Evolutionary conservation across 306 rosid genomes (phyloP), one percentile per base, ranked within the genome.

Genomic region (Glycine soja): DNA sequence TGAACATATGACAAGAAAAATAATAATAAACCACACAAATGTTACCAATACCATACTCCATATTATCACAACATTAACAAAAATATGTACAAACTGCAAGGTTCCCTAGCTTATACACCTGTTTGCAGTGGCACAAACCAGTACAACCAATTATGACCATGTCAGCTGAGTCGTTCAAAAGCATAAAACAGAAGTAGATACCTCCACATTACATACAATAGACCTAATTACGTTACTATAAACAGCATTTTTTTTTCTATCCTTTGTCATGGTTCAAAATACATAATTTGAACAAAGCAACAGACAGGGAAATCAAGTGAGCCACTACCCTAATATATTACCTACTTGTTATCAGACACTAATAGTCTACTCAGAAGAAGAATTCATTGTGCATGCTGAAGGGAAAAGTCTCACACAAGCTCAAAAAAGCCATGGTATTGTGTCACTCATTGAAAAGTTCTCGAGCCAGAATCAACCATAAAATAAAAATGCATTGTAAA

Each of bases 361-460:
- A 83, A 61, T 69, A 78, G 86, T 89, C 98, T 90, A 90, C 80
- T 86, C 79, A 76, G 86, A 93, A 84, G 90, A 90, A 92, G 74
- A 89, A 87, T 82, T 86, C 92, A 83, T 77, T 83, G 86, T 80
- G 89, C 75, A 84, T 69, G 81, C 86, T 83, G 89, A 85, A 84
- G 95, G 88, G 90, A 59, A 70, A 76, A 83, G 88, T 90, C 87
- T 86, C 89, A 87, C 87, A 85, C 88, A 90, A 89, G 91, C 92
- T 89, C 95, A 88, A 89, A 77, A 72, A 82, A 84, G 63, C 79
- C 89, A 87, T 69, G 88, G 90, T 82, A 85, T 83, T 73, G 83
- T 76, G 86, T 81, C 85, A 77, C 92, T 84, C 89, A 2, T 84
- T 53, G 70, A 68, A 66, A 86, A 86, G 85, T 83, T 83, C 85